phyloP scores from a whole-genome alignment of 441 rosid genomes.

The Populus trichocarpa region DNA sequence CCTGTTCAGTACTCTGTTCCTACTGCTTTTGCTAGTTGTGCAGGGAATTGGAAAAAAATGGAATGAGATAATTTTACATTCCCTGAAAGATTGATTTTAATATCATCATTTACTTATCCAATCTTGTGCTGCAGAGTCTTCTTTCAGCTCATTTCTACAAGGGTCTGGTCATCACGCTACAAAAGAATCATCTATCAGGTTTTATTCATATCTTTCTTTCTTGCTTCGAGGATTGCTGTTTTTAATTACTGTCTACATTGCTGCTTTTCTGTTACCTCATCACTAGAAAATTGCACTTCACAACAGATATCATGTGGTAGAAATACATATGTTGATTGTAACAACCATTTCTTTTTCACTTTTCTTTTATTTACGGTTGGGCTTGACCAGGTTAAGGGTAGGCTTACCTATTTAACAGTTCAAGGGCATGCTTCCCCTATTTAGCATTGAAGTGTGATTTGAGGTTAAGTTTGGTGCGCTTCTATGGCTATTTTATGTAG shows the following conservation, averaged over 20 bases:
- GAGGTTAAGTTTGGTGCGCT: neutral
- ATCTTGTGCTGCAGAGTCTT: conserved; percentile 34
- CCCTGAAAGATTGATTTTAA: neutral
- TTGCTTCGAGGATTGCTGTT: neutral
- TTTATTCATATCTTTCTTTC: conserved; percentile 12
- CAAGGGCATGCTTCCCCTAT: neutral
- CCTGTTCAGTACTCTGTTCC: neutral
- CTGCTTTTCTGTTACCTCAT: neutral
- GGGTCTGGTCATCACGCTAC: conserved; percentile 16
- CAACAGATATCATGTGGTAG: neutral
- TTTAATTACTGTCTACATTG: neutral
- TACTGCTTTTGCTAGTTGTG: neutral
- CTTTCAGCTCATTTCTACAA: conserved; percentile 21
- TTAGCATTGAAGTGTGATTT: neutral
- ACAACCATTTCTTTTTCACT: neutral
- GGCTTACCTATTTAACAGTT: too few relatives aligned
- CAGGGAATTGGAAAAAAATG: neutral
- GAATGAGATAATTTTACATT: neutral
- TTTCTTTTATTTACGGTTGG: neutral
- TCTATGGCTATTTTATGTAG: neutral
- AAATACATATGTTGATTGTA: neutral
- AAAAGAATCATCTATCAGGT: conserved; percentile 34
- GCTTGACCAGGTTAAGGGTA: neutral
- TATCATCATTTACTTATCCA: conserved; percentile 4
- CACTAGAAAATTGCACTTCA: neutral